Evolutionary conservation across 352 stramenopile genomes (phyloP).

Genomic region (Aphanomyces stellatus): DNA sequence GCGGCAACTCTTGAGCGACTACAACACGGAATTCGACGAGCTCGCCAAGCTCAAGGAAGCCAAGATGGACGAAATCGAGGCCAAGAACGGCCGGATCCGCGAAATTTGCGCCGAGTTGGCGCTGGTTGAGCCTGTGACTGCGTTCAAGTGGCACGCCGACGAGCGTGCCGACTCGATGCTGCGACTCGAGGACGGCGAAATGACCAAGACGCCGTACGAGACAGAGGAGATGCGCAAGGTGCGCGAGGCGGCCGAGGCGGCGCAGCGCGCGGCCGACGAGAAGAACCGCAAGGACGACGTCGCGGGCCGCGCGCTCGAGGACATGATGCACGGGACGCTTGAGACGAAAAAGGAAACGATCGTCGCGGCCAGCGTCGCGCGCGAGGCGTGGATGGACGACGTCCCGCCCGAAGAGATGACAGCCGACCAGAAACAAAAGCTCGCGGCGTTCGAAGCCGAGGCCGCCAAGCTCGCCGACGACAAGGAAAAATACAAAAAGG

Average conservation of each 20-base stretch:
- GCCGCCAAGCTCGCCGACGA: slow-evolving; percentile 75
- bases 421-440: slow-evolving; percentile 64
- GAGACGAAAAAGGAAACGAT: slow-evolving; percentile 82
- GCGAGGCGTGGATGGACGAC: slow-evolving; percentile 85
- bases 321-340: slow-evolving; percentile 94
- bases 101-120: slow-evolving; percentile 78
- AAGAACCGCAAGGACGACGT: slow-evolving; percentile 79
- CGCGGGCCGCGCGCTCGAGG: slow-evolving; percentile 57
- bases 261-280: slow-evolving; percentile 28
- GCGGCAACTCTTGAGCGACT: slow-evolving; percentile 53
- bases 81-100: slow-evolving; percentile 80
- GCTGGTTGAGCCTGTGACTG: slow-evolving; percentile 29
- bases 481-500: slow-evolving; percentile 87
- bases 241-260: slow-evolving; percentile 34
- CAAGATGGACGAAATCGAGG: slow-evolving; percentile 81
- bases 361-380: slow-evolving; percentile 48
- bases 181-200: slow-evolving; percentile 57
- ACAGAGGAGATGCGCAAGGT: slow-evolving; percentile 49
- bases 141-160: slow-evolving; percentile 33
- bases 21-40: slow-evolving; percentile 83
- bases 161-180: slow-evolving; percentile 65
- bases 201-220: slow-evolving; percentile 81
- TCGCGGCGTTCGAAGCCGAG: slow-evolving; percentile 52
- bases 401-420: slow-evolving; percentile 68
- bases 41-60: slow-evolving; percentile 63